These are phyloP conservation scores for Ramalina peruviana DNA, from an alignment of 495 filamentous ascomycete genomes.

Conservation along the genomic window DNA sequence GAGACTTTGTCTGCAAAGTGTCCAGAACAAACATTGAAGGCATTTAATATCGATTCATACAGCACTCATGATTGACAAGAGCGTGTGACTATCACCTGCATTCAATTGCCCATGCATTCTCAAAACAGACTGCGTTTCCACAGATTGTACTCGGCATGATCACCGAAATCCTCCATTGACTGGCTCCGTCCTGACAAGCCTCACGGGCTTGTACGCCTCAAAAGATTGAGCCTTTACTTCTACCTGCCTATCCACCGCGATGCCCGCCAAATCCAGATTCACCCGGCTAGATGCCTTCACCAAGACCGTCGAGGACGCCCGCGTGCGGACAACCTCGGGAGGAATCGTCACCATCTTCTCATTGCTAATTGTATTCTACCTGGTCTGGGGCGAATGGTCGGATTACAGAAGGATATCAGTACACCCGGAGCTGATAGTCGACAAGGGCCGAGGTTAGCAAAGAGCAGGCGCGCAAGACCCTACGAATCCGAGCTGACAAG, in stretches of 20 bases:
- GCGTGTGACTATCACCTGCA: too few species aligned
- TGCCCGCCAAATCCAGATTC: conserved; percentile 63
- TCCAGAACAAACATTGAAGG: too few species aligned
- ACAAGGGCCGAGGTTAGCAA: conserved; percentile 77
- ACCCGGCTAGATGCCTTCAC: conserved; percentile 95
- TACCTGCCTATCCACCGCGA: conserved; percentile 17
- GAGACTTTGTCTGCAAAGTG: too few species aligned
- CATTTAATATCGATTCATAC: too few species aligned
- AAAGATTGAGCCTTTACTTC: too few species aligned
- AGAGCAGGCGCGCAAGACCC: not conserved
- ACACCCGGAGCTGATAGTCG: conserved; percentile 84
- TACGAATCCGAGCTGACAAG: not conserved
- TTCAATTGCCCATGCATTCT: too few species aligned
- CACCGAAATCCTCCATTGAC: too few species aligned
- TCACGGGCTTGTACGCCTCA: too few species aligned
- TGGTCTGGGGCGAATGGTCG: conserved; percentile 89
- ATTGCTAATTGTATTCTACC: conserved; percentile 70
- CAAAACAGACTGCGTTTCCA: too few species aligned
- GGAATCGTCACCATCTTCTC: conserved; percentile 89
- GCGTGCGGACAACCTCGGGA: conserved; percentile 91
- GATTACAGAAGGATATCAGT: conserved; percentile 83
- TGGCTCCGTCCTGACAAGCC: too few species aligned
- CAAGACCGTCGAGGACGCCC: conserved; percentile 96
- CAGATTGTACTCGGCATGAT: too few species aligned
- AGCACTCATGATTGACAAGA: too few species aligned